These are phyloP conservation scores for Trichoderma pleuroti DNA, from an alignment of 2,329 filamentous ascomycete genomes.

Conservation along the genomic window DNA sequence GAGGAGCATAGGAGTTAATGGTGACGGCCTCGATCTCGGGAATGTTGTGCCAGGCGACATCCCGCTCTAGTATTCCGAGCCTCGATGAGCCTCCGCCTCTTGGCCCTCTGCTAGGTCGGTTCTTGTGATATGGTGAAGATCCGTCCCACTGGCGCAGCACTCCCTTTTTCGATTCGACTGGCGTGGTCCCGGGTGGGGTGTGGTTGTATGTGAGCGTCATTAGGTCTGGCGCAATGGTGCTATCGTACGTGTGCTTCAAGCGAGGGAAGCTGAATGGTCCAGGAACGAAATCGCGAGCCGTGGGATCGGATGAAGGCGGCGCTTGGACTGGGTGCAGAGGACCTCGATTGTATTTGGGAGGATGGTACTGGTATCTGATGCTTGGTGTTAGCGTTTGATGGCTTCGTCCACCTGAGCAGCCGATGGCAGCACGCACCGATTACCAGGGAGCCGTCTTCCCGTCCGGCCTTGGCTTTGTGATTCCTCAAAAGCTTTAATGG, in stretches of 20 bases:
- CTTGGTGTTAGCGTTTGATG: not conserved
- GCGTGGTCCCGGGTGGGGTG: constrained; percentile 68
- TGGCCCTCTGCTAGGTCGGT: constrained; percentile 78
- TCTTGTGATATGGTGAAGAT: constrained; percentile 90
- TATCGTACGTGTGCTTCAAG: constrained; percentile 84
- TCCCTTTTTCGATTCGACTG: constrained; percentile 48
- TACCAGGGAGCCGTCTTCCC: constrained; percentile 42
- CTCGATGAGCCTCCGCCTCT: constrained; percentile 65
- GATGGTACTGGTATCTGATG: constrained; percentile 84
- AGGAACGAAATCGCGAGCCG: constrained; percentile 82
- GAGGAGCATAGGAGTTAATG: constrained; percentile 70
- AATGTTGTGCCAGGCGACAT: constrained; percentile 78
- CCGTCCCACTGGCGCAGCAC: constrained; percentile 83
- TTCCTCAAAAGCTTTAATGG: constrained; percentile 40
- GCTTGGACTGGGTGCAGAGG: constrained; percentile 91
- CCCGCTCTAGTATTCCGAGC: constrained; percentile 66
- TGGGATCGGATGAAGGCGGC: constrained; percentile 78
- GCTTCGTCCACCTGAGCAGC: not conserved
- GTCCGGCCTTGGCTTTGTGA: constrained; percentile 36
- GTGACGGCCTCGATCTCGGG: constrained; percentile 78
- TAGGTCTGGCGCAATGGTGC: constrained; percentile 81
- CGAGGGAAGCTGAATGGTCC: constrained; percentile 88
- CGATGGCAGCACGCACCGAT: constrained; percentile 38
- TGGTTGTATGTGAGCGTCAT: constrained; percentile 88
- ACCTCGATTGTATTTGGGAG: constrained; percentile 91